Conservation (phyloP, 305 asterid species). For the Solanum hybrid region DNA sequence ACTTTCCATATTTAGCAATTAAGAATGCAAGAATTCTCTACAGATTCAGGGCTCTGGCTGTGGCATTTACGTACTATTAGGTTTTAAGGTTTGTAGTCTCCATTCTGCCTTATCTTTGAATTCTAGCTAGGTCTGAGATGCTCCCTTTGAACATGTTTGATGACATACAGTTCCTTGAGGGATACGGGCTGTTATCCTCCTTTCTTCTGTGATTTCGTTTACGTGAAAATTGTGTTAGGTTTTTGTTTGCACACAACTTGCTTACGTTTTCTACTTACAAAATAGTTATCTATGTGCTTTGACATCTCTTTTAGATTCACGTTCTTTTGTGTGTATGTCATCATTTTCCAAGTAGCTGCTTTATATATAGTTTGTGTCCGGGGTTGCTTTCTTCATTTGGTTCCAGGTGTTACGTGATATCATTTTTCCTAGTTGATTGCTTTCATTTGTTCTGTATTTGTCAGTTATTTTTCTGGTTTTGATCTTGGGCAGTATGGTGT, state of each 20-base stretch:
- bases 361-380: too few species aligned
- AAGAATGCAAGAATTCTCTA: background rate
- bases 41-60: background rate
- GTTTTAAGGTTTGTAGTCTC: background rate
- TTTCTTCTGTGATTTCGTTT: background rate
- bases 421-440: background rate
- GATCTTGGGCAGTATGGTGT: background rate
- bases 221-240: background rate
- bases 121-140: background rate
- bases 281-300: too few species aligned
- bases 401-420: background rate
- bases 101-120: background rate
- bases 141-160: background rate
- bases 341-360: too few species aligned
- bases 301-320: too few species aligned
- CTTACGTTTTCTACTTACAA: background rate
- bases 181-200: background rate
- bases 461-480: background rate
- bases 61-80: background rate
- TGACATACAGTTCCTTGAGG: background rate
- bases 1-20: background rate
- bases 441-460: background rate
- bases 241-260: background rate
- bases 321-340: too few species aligned
- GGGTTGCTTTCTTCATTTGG: background rate